These are phyloP conservation scores for Euphrasia confusa DNA, from an alignment of 257 asterid species.

Conservation along the genomic window DNA sequence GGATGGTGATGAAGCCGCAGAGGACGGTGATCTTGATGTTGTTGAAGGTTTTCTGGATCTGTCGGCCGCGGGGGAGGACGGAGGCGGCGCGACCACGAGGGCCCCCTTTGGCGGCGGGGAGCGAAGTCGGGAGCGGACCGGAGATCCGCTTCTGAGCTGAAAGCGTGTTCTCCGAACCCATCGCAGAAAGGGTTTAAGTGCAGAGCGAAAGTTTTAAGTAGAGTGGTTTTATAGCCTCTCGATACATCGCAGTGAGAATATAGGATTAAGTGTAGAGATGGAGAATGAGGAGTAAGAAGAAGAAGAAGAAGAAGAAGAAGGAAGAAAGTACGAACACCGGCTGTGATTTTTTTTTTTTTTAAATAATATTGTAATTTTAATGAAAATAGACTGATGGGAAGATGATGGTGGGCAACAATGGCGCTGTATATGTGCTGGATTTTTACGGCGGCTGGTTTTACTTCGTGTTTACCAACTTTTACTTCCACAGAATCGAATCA, in stretches of 20 bases:
- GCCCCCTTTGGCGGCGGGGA: slow-evolving; percentile 40
- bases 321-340: no score
- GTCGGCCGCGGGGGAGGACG: slow-evolving; percentile 54
- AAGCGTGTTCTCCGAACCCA: slow-evolving; percentile 60
- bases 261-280: slow-evolving; percentile 21
- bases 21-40: slow-evolving; percentile 70
- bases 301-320: no score
- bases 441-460: no score
- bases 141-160: slow-evolving; percentile 64
- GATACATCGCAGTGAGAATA: neutral
- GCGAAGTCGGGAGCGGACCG: slow-evolving; percentile 43
- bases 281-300: slow-evolving; percentile 24
- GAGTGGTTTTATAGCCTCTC: neutral
- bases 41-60: slow-evolving; percentile 73
- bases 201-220: neutral
- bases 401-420: slow-evolving; percentile 21
- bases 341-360: no score
- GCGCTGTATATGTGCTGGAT: no score
- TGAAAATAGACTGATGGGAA: slow-evolving; percentile 17
- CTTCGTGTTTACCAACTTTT: no score
- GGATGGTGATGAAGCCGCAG: slow-evolving; percentile 81
- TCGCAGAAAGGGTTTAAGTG: slow-evolving; percentile 18
- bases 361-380: no score
- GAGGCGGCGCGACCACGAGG: slow-evolving; percentile 43
- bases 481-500: no score